Evolutionary conservation across 306 rosid genomes (phyloP).

Genomic region (Acmispon strigosus): DNA sequence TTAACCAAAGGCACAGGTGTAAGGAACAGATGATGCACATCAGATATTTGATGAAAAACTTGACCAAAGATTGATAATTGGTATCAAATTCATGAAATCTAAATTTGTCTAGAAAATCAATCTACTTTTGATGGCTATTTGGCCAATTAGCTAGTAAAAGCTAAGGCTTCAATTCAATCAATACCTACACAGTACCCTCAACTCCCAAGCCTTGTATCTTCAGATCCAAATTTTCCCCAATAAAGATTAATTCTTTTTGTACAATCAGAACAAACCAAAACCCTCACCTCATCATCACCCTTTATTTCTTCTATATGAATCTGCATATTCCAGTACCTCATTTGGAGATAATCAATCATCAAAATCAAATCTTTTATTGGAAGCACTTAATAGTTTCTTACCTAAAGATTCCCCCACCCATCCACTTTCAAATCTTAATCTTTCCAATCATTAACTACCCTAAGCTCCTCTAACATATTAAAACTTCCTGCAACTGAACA

Average conservation of each 20-base stretch:
- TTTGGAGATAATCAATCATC: not conserved
- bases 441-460: slow-evolving; percentile 8
- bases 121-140: not conserved
- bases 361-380: not conserved
- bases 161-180: slow-evolving; percentile 15
- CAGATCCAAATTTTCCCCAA: slow-evolving; percentile 18
- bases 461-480: not conserved
- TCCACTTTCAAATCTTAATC: not conserved
- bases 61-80: not conserved
- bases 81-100: slow-evolving; percentile 7
- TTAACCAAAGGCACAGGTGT: slow-evolving; percentile 23
- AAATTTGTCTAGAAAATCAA: slow-evolving; percentile 3
- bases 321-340: slow-evolving; percentile 6
- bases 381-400: not conserved
- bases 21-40: not conserved
- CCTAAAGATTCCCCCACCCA: not conserved
- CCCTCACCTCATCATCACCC: not conserved
- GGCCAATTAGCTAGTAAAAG: not conserved
- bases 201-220: slow-evolving; percentile 1
- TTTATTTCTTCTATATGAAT: slow-evolving; percentile 1
- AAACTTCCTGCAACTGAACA: not conserved
- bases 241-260: not conserved
- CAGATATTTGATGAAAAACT: not conserved
- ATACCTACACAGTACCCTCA: not conserved
- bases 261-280: not conserved